A percentile compares a stretch with the other conserved stretches of the same genome.
Evolutionary conservation across 257 asterid genomes (phyloP).

Genomic region (Prunella vulgaris): DNA sequence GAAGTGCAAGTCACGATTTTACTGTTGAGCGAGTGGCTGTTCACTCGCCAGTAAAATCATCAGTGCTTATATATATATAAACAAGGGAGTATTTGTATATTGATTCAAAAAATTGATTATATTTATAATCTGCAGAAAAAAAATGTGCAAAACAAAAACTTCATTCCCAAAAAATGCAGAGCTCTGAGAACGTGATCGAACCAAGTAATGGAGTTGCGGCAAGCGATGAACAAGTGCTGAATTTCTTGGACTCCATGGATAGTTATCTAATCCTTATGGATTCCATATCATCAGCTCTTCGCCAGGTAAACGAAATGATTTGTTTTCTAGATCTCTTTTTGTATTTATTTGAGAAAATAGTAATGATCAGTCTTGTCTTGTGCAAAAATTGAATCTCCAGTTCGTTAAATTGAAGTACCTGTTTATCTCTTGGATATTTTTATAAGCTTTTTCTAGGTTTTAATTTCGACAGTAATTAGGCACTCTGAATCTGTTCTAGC

Average conservation of each 20-base stretch:
- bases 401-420: not conserved
- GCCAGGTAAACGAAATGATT: constrained; percentile 61
- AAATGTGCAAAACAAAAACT: too few species aligned
- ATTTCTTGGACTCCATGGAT: constrained; percentile 76
- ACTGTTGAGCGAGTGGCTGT: too few species aligned
- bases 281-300: constrained; percentile 71
- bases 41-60: too few species aligned
- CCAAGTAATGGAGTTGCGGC: constrained; percentile 25
- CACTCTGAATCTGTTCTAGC: not conserved
- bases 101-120: too few species aligned
- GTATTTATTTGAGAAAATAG: not conserved
- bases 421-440: constrained; percentile 1
- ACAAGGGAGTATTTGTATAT: too few species aligned
- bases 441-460: not conserved
- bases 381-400: not conserved
- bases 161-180: constrained; percentile 27
- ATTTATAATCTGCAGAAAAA: too few species aligned
- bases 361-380: not conserved
- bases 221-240: constrained; percentile 44
- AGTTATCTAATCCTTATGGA: constrained; percentile 54
- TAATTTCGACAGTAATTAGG: constrained; percentile 1
- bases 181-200: constrained; percentile 28
- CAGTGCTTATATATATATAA: too few species aligned
- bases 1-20: too few species aligned
- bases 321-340: constrained; percentile 12